Conservation (phyloP, 1,284 basidiomycete genomes). For the Moesziomyces sp. region DNA sequence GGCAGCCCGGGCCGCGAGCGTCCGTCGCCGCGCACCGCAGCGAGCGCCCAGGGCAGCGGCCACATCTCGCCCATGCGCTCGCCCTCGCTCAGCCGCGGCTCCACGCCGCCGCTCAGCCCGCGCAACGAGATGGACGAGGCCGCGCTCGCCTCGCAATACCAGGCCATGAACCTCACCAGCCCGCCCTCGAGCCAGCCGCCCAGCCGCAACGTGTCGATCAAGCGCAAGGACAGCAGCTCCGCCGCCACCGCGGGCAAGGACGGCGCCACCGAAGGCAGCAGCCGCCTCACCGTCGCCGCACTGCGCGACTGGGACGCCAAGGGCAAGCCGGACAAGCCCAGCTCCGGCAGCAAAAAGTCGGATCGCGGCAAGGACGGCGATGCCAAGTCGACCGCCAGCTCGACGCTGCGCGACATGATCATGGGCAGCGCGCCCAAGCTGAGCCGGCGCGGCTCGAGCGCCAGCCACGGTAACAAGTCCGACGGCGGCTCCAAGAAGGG, state of each 20-base stretch:
- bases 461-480: conserved; percentile 57
- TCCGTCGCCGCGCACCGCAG: conserved; percentile 26
- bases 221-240: conserved; percentile 39
- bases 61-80: conserved; percentile 49
- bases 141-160: conserved; percentile 36
- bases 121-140: conserved; percentile 48
- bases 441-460: conserved; percentile 56
- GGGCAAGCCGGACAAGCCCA: conserved; percentile 35
- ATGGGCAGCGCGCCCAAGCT: conserved; percentile 65
- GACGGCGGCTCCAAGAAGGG: conserved; percentile 59
- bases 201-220: conserved; percentile 58
- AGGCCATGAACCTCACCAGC: conserved; percentile 51
- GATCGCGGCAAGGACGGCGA: conserved; percentile 52
- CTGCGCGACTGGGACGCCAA: conserved; percentile 64
- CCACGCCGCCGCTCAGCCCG: conserved; percentile 54
- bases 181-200: conserved; percentile 50
- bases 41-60: conserved; percentile 40
- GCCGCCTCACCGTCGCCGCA: conserved; percentile 59
- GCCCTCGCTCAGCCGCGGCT: conserved; percentile 41
- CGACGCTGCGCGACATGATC: conserved; percentile 65
- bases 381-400: conserved; percentile 59
- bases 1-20: conserved; percentile 36
- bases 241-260: conserved; percentile 17
- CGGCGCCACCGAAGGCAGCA: conserved; percentile 28
- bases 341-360: conserved; percentile 49